phyloP scores from a whole-genome alignment of 192 early-diverging fungal genomes.

The Chytriomyces hyalinus region DNA sequence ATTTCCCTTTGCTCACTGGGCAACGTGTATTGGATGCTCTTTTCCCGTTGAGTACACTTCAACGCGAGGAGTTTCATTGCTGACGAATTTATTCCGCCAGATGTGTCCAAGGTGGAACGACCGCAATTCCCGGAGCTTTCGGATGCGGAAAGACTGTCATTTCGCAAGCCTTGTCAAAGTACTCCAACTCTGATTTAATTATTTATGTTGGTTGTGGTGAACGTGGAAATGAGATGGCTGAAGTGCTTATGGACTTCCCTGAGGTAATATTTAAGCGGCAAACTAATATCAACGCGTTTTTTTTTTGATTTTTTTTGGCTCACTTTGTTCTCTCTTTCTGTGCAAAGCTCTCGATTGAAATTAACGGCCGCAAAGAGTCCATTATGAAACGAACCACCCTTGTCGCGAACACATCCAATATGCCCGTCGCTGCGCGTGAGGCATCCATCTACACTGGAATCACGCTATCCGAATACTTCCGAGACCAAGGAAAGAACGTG shows the following conservation, averaged over 20 bases:
- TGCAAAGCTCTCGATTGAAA: conserved; percentile 82
- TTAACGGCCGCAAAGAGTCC: conserved; percentile 94
- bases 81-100: conserved; percentile 37
- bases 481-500: conserved; percentile 98
- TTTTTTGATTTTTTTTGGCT: background rate
- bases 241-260: conserved; percentile 99
- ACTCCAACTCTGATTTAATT: conserved; percentile 99
- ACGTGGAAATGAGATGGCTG: conserved; percentile 99
- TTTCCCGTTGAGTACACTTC: conserved; percentile 75
- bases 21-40: conserved; percentile 98
- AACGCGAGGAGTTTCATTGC: background rate
- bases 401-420: conserved; percentile 99
- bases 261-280: conserved; percentile 49
- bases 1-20: conserved; percentile 95
- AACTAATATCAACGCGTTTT: background rate
- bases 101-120: conserved; percentile 98
- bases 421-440: conserved; percentile 99
- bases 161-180: conserved; percentile 98
- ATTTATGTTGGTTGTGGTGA: conserved; percentile 96
- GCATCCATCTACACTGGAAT: conserved; percentile 99
- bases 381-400: conserved; percentile 99
- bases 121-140: conserved; percentile 99
- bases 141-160: conserved; percentile 99
- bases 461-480: conserved; percentile 99
- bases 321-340: background rate